These are phyloP conservation scores for Nymphaea colorata DNA, from an alignment of 164 flowering plant species.

Conservation along the genomic window DNA sequence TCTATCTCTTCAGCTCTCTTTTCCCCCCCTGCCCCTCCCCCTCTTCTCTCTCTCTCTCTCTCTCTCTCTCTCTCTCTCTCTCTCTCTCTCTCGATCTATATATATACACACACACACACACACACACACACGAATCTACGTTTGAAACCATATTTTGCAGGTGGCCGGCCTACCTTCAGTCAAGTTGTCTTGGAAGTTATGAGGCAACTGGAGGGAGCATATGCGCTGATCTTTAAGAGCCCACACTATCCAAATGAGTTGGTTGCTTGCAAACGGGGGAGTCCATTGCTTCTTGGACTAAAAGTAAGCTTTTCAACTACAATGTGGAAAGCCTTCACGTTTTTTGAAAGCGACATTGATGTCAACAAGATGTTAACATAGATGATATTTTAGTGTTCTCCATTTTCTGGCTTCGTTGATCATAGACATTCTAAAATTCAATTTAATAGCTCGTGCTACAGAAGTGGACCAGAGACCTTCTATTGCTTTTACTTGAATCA, in stretches of 20 bases:
- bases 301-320: conserved; percentile 48
- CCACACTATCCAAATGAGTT: conserved; percentile 91
- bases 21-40: not conserved
- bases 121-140: too few species aligned
- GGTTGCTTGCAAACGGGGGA: conserved; percentile 98
- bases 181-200: conserved; percentile 94
- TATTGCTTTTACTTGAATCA: too few species aligned
- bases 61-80: not conserved
- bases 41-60: not conserved
- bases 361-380: too few species aligned
- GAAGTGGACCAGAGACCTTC: too few species aligned
- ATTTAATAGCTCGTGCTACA: too few species aligned
- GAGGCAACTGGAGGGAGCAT: conserved; percentile 99
- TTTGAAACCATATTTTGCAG: conserved; percentile 26
- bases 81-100: not conserved
- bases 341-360: not conserved
- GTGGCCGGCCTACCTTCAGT: conserved; percentile 63
- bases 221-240: conserved; percentile 94
- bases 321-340: not conserved
- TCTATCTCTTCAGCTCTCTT: not conserved
- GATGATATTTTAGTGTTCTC: too few species aligned
- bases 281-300: conserved; percentile 91
- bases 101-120: not conserved
- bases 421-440: too few species aligned
- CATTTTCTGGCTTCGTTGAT: too few species aligned